Evolutionary conservation across 352 stramenopile genomes (phyloP), one percentile per base, ranked within the genome.

Genomic region (Phytophthora sojae): DNA sequence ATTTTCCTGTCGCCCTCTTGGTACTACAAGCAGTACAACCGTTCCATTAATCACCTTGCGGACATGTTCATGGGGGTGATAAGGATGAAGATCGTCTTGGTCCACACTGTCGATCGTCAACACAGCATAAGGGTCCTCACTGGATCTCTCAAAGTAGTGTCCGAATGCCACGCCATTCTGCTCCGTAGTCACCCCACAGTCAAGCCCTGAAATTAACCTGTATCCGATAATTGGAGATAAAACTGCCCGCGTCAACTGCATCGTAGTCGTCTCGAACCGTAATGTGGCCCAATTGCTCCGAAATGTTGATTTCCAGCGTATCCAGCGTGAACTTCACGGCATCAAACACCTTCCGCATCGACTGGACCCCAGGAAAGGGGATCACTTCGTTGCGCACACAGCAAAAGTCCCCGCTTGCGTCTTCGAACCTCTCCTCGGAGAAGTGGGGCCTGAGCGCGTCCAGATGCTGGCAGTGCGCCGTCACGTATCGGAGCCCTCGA

Each of bases 231-330:
- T 70, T 59, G 26, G 45, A 64, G 14, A 64, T 30, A 49, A 71
- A 65, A 53, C 63, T 11, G 62, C 70, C 11, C 62, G 57, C 26
- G n/a, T 78, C 62, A 6, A 76, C 67, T 6, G 32, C 67, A 42
- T 85, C 74, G 39, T 82, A 80, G 61, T 83, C 79, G 21, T 87
- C 79, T 29, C 79, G 54, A 26, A 86, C 56, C 9, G 76, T 85
- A 3, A 85, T 77, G 19, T 82, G 67, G 2, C 65, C 72, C n/a
- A 82, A 39, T n/a, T 57, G 30, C 49, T 83, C 76, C 0, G 76
- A 83, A 14, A 81, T 81, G 12, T 61, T 79, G 42, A 83, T 83
- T 67, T 81, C 76, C 52, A 83, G 55, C 14, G 32, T 58, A n/a
- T 50, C 29, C 0, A 81, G 21, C 21, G 57, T 73, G 65, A 73